These are phyloP conservation scores for Dactylellina sp. DNA, from an alignment of 2,329 filamentous ascomycete genomes.

Conservation along the genomic window DNA sequence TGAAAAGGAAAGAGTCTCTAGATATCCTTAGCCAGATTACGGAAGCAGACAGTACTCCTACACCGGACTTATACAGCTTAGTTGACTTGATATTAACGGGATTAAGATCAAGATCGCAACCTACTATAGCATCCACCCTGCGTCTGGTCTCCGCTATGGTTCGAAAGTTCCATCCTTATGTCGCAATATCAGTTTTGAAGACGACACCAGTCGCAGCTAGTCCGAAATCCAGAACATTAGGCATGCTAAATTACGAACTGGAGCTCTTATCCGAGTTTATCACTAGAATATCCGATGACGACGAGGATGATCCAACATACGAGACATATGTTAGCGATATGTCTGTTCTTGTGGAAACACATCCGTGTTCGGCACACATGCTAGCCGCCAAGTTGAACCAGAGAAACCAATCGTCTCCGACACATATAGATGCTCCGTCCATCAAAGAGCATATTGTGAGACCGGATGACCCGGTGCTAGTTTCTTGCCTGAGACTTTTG, in stretches of 20 bases:
- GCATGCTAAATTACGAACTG: constrained; percentile 79
- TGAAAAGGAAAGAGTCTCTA: constrained; percentile 86
- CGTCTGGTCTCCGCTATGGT: constrained; percentile 88
- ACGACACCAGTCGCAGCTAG: constrained; percentile 71
- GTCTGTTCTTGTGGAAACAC: constrained; percentile 75
- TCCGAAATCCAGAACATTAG: constrained; percentile 74
- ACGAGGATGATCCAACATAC: constrained; percentile 73
- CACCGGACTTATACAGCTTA: constrained; percentile 90
- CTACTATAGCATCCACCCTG: constrained; percentile 89
- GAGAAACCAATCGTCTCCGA: constrained; percentile 70
- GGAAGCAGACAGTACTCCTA: constrained; percentile 78
- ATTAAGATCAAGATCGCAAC: constrained; percentile 82
- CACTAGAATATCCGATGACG: constrained; percentile 75
- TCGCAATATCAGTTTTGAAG: constrained; percentile 79
- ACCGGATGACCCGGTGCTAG: constrained; percentile 73
- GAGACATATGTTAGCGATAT: constrained; percentile 78
- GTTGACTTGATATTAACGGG: constrained; percentile 91
- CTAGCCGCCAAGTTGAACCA: constrained; percentile 72
- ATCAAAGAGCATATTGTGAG: constrained; percentile 71
- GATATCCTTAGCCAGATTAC: constrained; percentile 85
- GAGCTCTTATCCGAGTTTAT: constrained; percentile 78
- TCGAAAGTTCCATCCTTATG: constrained; percentile 87
- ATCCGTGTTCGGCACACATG: constrained; percentile 78
- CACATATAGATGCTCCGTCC: constrained; percentile 72
- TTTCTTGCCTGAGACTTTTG: constrained; percentile 77